Base-by-base conservation (phyloP, 768 basidiomycete species). In the Podaxis sp. region DNA sequence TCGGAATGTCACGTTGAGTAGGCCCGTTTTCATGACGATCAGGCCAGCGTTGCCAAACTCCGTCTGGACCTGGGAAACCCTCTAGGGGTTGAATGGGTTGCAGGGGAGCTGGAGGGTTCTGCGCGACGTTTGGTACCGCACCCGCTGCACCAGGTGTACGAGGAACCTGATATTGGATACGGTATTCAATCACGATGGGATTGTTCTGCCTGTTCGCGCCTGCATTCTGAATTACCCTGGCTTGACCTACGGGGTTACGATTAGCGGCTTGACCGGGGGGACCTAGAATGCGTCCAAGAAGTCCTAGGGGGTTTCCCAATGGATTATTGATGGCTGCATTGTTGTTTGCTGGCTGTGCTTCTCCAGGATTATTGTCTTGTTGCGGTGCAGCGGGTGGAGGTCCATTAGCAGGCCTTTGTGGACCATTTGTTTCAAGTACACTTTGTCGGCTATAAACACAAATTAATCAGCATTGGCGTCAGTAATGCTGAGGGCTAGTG, bases 21-120 rank as follows among this genome's bases (percentile, higher is more conserved):
- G 22, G 52, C 22, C 36, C 38, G 46, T 61, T 52, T 42, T 65
- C 75, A 6, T 68, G 76, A 56, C 76, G 77, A 36, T 73, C 71
- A 46, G 81, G 82, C 88, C 88, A 90, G 24, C 80, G 82, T 61
- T 85, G 85, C 86, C 87, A 90, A n/a, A 74, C 79, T 19, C 83
- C 84, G 39, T 81, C 82, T 8, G 87, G 88, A 8, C 87, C 88
- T 42, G 80, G 77, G 66, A 90, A 89, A 12, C 89, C 88, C 63
- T 77, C 68, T 65, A 85, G 87, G 33, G 79, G 80, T 1, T 87
- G 89, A 4, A 84, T 74, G 3, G 79, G 80, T 49, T 77, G 80
- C 26, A 77, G 75, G 26, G 70, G 71, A 28, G 68, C 71, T 57
- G 70, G 77, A 49, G 67, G 65, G 63, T 67, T 71, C 56, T 73